Evolutionary conservation across 257 asterid genomes (phyloP), one percentile per base, ranked within the genome.

Genomic region (Nicotiana otophora): DNA sequence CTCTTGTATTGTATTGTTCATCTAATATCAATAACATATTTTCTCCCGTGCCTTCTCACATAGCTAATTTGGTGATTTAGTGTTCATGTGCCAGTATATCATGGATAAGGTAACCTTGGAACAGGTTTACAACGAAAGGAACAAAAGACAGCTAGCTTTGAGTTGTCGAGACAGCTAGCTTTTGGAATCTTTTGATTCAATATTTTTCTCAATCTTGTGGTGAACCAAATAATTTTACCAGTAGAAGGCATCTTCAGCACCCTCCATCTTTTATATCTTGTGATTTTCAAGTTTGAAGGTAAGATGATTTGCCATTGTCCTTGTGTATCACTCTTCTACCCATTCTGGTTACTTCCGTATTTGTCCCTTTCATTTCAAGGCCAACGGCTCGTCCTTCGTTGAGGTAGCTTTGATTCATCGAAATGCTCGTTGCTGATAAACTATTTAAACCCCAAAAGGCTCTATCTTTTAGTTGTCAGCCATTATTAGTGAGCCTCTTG

Each of bases 271-370:
- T 51, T 28, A 75, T 26, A 12, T 51, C 16, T 75, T 51, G 80
- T 26, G 80, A 75, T 26, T 75, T 75, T 48, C 80, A 75, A 54
- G 80, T 48, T 74, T 3, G 63, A 74, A 74, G 51, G 39, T 26
- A 58, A 74, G 62, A 74, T 74, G 62, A 74, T 74, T 70, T 70
- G 7, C 63, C 23, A 28, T 74, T 46, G 26, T 51, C 46, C 62
- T 48, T 8, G 26, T 48, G 61, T 53, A 53, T 48, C 62, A 48
- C 26, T 74, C 63, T 74, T 51, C 80, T 51, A 51, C 0, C 42
- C 8, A 4, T 19, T 74, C 53, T 26, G 26, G 5, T 74, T 48
- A 26, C 80, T 51, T 74, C 63, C 7, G 3, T 51, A 15, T 74
- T 51, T 17, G 9, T 42, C 80, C 60, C 63, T 26, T 74, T 51